Base-by-base conservation (phyloP, 148 eudicot genomes). In the Cornus kousa region DNA sequence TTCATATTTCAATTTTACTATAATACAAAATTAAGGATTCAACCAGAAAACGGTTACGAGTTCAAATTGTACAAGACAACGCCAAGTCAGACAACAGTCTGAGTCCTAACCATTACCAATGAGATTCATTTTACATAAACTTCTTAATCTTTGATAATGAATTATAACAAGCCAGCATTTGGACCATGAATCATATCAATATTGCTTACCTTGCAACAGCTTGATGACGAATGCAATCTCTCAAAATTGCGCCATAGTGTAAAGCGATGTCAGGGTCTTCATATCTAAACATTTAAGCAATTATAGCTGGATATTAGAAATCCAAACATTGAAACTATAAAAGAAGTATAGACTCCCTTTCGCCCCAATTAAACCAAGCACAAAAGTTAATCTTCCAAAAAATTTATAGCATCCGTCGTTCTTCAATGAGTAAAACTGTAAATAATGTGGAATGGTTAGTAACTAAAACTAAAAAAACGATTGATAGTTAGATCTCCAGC, bases 181-280 rank as follows among this genome's bases (percentile, higher is more conserved):
- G 1, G 60, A 17, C 72, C 23, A 28, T 70, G 11, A 70, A 70
- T 19, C 23, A 7, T 24, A 3, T 46, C 39, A 72, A 50, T 23
- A 70, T 76, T 79, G 37, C 79, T 67, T 73, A 83, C 85, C 82
- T 82, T 77, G 89, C 89, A 24, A 85, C 89, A 67, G 78, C 82
- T 33, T 87, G 89, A 82, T 87, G 89, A 33, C 89, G 79, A 62
- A 82, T 82, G 74, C 86, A 84, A 70, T 82, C 89, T 68, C 86
- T 82, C 77, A 87, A 67, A 68, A 87, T 82, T 39, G 77, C 76
- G 39, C 89, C 89, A 67, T 77, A 87, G 60, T 70, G 78, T 75
- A 87, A 24, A 70, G 84, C 87, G 75, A 78, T 68, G 5, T 71
- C 80, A 10, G 80, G 76, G 70, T 87, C 85, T 8, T 85, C 84